Base-by-base conservation (phyloP, 768 basidiomycete species). In the Sistotremastrum suecicum region DNA sequence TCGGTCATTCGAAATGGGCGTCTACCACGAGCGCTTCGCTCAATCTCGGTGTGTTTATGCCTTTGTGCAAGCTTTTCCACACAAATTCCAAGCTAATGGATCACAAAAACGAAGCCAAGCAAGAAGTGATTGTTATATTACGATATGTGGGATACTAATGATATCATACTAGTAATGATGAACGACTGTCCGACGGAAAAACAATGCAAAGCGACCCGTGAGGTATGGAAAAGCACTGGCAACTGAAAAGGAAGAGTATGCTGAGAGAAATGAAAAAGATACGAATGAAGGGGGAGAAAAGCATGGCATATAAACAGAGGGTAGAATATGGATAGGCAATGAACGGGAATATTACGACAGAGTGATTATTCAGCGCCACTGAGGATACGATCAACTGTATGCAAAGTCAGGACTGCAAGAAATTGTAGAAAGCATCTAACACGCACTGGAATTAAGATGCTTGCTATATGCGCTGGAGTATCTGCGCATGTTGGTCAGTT, bases 371-470 rank as follows among this genome's bases (percentile, higher is more conserved):
- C 31, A 31, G 5, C n/a, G 31, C 29, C 29, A 12, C 10, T 74
- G 45, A 83, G 62, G 31, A 84, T 64, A 29, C 81, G 76, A 57
- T 85, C 83, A 51, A 86, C 83, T 85, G 41, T 59, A 10, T 54
- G 54, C 42, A 40, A 47, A 34, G 35, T 36, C 5, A 34, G 32
- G 6, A 30, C 43, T 33, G 34, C 28, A 29, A 4, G 11, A 38
- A 10, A n/a, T 34, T 12, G 20, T 11, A 34, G 40, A 9, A 7
- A 39, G 8, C 32, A 33, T 10, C 0, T 49, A 20, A 32, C 5
- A 57, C 86, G 50, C 60, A 88, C 86, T 86, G 37, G 86, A 77
- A 43, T 72, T 69, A 43, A 92, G 72, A 56, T 90, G 87, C 63
- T 85, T 86, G 64, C 74, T 81, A 60, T 83, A 81, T 28, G 75